Base-by-base conservation (phyloP, 148 eudicot species). In the Rhododendron ferrugineum region DNA sequence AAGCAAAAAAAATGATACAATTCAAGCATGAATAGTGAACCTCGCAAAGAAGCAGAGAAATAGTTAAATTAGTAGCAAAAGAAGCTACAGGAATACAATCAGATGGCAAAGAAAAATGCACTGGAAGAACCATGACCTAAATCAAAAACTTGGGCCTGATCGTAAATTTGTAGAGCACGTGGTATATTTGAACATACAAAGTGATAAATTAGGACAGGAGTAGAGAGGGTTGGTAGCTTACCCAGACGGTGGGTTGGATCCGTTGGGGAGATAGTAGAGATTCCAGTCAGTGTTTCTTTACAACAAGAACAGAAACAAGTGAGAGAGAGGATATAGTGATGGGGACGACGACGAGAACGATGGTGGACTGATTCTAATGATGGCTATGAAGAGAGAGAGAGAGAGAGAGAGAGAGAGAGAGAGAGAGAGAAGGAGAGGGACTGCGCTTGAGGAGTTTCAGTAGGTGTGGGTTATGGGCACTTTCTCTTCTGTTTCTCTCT, bases 221-320 rank as follows among this genome's bases (percentile, higher is more conserved):
- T 1, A 54, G 13, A 49, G 30, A 50, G 28, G 14, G 22, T 34
- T 34, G 72, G 84, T 23, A 79, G 73, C 80, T 88, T 87, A 83
- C 91, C 90, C 83, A 44, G 32, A 26, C n/a, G 22, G 85, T 42
- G 42, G 68, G 86, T 66, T 78, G 89, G 93, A 91, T 91, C 90
- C 88, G 74, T 83, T 77, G 84, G 87, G 86, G 78, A 83, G 14
- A 26, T 80, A 82, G 52, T 36, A 86, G 50, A 87, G 77, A 88
- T 80, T 87, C 82, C 84, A 23, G 32, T 46, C 40, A 56, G 44
- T 68, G 46, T 81, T 68, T 86, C 47, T 44, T 36, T 44, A 32
- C 72, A 30, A 32, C 66, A 11, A 83, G 58, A 83, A 68, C 47
- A 72, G 8, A 50, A 50, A 11, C 64, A 32, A 58, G 52, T 6